A percentile compares a stretch with the other conserved stretches of the same genome.
Conservation (phyloP, 306 rosid species). For the Lathyrus tuberosus region DNA sequence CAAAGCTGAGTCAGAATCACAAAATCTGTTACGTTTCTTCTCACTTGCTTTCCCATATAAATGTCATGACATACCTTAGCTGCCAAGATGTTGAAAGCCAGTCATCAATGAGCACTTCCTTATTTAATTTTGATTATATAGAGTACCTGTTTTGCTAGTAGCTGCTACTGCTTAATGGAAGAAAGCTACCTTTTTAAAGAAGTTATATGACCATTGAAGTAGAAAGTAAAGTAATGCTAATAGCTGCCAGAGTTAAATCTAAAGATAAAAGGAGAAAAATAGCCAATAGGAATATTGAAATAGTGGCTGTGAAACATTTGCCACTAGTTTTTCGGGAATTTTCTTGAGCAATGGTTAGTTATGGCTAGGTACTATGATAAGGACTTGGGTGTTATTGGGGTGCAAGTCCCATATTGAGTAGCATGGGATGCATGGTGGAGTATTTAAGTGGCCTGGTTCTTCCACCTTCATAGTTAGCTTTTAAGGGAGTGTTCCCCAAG, state of each 20-base stretch:
- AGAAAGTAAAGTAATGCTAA: slow-evolving; percentile 6
- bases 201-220: background rate
- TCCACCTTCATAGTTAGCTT: background rate
- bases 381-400: background rate
- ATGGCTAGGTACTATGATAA: slow-evolving; percentile 1
- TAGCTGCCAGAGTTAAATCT: background rate
- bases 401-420: background rate
- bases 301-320: background rate
- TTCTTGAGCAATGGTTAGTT: background rate
- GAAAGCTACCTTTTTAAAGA: slow-evolving; percentile 1
- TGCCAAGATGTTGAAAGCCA: slow-evolving; percentile 8
- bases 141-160: slow-evolving; percentile 7
- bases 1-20: slow-evolving; percentile 11
- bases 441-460: background rate
- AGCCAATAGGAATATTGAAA: background rate
- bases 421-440: background rate
- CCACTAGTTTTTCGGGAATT: background rate
- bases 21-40: background rate
- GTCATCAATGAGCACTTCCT: slow-evolving; percentile 15
- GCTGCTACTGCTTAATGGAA: slow-evolving; percentile 6
- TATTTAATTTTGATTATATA: background rate
- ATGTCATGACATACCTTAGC: slow-evolving; percentile 11
- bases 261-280: slow-evolving; percentile 13
- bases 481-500: background rate
- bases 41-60: background rate